Base-by-base conservation (phyloP, 202 grass and related monocot species). In the Digitaria exilis region DNA sequence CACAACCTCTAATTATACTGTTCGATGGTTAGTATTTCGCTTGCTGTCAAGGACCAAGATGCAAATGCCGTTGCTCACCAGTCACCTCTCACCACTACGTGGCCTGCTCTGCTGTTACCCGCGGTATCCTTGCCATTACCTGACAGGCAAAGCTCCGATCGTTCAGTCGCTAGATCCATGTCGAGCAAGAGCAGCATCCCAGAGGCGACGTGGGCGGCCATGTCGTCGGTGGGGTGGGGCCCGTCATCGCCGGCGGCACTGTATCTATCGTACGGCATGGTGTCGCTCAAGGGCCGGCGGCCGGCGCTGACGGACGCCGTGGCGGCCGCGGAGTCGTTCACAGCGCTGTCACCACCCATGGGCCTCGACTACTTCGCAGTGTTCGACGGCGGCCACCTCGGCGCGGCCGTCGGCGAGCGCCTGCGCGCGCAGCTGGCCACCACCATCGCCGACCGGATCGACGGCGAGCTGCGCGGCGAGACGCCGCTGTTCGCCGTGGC, bases 301-400 rank as follows among this genome's bases (percentile, higher is more conserved):
- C 37, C 37, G 16, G 51, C 51, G 37, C 50, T 31, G 65, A 71
- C 16, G 9, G 52, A 48, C 70, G 69, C 69, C 9, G 60, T 81
- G 37, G 37, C 9, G 21, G 60, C 69, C 14, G 6, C 15, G 77
- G 39, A 21, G n/a, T 81, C 69, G 4, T 86, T 86, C 84, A 29
- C 75, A n/a, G 9, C 4, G 69, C 37, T 86, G 59, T 79, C 50
- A 4, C 77, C 77, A 39, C 39, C 46, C 0, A 2, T 79, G 44
- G 76, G 67, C 12, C 70, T 87, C 0, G 77, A 76, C 41, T 87
- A 81, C 70, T 86, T 86, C 41, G 84, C 77, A 2, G 59, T 86
- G n/a, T 44, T 67, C 70, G 77, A 81, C n/a, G 70, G 77, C 49
- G 59, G 54, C 54, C 65, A 54, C 55, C 60, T 21, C 17, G 76